Evolutionary conservation across 768 basidiomycete species (phyloP), one percentile per base, ranked within the genome.

Genomic region (Auriscalpium orientale): DNA sequence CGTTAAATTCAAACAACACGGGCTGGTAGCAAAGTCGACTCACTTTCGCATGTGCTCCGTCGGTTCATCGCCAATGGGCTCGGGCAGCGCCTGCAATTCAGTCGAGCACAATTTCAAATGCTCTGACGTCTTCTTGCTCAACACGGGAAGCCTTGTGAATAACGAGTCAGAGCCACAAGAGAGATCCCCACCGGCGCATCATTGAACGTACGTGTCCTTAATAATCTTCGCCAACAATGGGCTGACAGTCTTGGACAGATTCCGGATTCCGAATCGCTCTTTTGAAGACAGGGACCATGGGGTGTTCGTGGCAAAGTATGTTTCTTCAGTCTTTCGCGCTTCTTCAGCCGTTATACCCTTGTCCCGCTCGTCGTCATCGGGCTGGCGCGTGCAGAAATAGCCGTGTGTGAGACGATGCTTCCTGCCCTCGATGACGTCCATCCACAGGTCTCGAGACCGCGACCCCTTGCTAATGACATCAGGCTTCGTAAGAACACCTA

Each of bases 401-500:
- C 79, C 69, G 52, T 75, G 73, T 33, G 53, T 60, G 44, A 80
- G 64, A 34, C 60, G 59, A 57, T 80, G 70, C 56, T 66, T 51
- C 15, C 52, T 40, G 28, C 72, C 75, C 61, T 76, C 73, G 2
- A 78, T 65, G 11, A 76, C 67, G 40, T 74, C 72, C 5, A 76
- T 58, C 73, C 76, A 79, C 18, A 62, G 35, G 16, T 66, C 51
- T 22, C 68, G 67, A 51, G 71, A 56, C 56, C 72, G 64, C 5
- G 71, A 57, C 12, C 71, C 69, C 7, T 50, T 33, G 0, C 67
- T 63, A 9, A 81, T 60, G 51, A 72, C 72, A 58, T 80, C 79
- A 1, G 75, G 72, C 65, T 81, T 81, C 8, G 79, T 81, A 40
- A 81, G 65, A 9, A 81, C 79, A 48, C 77, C 78, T 79, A 38